A percentile compares a stretch with the other conserved stretches of the same genome.
These are phyloP conservation scores for Hymenoscyphus repandus DNA, from an alignment of 2,329 filamentous ascomycete species.

Conservation along the genomic window DNA sequence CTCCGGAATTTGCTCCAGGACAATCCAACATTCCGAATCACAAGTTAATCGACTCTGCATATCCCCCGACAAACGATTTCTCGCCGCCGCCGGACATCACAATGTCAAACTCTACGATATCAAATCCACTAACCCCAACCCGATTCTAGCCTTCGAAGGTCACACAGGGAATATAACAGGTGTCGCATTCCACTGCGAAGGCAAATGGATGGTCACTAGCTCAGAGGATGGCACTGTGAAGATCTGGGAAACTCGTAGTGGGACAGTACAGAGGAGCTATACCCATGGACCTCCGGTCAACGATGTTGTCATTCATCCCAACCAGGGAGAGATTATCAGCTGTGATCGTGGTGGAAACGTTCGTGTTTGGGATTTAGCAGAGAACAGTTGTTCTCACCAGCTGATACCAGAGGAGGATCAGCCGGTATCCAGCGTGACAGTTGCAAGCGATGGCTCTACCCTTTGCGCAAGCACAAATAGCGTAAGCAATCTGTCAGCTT, in stretches of 20 bases:
- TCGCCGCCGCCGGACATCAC: constrained; percentile 68
- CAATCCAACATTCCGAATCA: constrained; percentile 95
- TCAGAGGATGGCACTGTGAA: constrained; percentile 73
- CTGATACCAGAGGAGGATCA: constrained; percentile 95
- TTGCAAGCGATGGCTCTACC: constrained; percentile 88
- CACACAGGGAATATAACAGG: constrained; percentile 95
- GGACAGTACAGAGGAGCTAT: constrained; percentile 79
- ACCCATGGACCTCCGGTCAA: constrained; percentile 85
- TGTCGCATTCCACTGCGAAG: constrained; percentile 95
- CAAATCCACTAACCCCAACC: constrained; percentile 94
- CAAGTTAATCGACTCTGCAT: constrained; percentile 98
- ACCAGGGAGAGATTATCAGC: constrained; percentile 96
- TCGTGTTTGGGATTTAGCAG: constrained; percentile 90
- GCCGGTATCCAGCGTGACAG: constrained; percentile 87
- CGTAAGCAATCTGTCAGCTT: constrained; percentile 42
- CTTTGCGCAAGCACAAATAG: constrained; percentile 90
- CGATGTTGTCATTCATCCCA: constrained; percentile 98
- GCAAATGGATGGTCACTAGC: constrained; percentile 99
- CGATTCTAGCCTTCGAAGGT: constrained; percentile 89
- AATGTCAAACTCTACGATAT: constrained; percentile 98
- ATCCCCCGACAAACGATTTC: constrained; percentile 93
- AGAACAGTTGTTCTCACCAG: constrained; percentile 96
- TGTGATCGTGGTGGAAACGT: constrained; percentile 92
- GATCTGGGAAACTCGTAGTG: constrained; percentile 32
- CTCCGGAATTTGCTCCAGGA: constrained; percentile 94